Conservation (phyloP, 306 rosid genomes). For the Quercus berberidifolia region DNA sequence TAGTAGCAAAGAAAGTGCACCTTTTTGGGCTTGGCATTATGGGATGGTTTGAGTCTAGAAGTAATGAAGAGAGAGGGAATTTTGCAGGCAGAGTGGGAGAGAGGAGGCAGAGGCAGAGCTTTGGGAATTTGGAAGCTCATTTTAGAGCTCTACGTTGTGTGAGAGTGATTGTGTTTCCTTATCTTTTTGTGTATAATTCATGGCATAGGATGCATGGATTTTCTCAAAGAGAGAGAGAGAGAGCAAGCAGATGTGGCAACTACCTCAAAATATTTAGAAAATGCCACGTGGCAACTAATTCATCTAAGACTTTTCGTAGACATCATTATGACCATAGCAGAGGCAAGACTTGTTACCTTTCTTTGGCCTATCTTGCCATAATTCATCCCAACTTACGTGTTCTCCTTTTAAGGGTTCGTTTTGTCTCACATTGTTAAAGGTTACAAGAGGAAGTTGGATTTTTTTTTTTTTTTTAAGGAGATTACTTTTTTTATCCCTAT, state of each 20-base stretch:
- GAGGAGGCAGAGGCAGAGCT: conserved; percentile 82
- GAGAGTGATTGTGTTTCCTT: conserved; percentile 26
- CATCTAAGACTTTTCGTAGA: not conserved
- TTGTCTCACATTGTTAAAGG: too few relatives aligned
- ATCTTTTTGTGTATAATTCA: conserved; percentile 39
- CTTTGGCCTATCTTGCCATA: too few relatives aligned
- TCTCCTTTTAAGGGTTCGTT: too few relatives aligned
- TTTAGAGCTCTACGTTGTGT: conserved; percentile 25
- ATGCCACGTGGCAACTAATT: not conserved
- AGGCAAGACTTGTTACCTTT: too few relatives aligned
- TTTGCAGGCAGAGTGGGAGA: conserved; percentile 19
- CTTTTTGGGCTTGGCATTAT: conserved; percentile 12
- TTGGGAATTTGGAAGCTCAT: conserved; percentile 78
- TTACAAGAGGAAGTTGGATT: too few relatives aligned
- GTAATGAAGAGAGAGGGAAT: conserved; percentile 31
- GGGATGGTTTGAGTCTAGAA: conserved; percentile 31
- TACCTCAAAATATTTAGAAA: too few relatives aligned
- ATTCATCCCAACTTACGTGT: too few relatives aligned
- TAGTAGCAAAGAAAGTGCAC: conserved; percentile 15
- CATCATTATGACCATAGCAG: too few relatives aligned
- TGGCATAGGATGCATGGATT: conserved; percentile 29
- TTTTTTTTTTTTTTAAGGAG: too few relatives aligned
- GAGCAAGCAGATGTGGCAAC: not conserved
- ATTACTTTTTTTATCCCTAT: too few relatives aligned
- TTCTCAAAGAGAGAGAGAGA: not conserved